Percentiles rank a stretch among this genome's conserved stretches.
Conservation (phyloP, 768 basidiomycete species). For the Leccinum pellstonianum region DNA sequence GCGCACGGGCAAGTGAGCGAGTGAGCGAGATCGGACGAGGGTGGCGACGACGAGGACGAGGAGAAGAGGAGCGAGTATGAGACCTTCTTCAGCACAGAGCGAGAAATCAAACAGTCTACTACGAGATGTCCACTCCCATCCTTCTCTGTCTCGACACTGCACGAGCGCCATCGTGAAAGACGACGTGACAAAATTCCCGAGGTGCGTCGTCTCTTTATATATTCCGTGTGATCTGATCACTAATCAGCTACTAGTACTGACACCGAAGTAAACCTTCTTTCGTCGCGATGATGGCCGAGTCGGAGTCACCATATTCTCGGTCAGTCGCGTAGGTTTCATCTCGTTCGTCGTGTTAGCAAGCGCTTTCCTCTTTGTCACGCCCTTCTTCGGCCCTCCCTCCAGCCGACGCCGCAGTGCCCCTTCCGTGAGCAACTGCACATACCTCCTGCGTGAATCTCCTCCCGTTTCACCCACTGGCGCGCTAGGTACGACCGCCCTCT, state of each 20-base stretch:
- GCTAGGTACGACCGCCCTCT: not conserved
- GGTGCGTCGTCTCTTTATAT: not conserved
- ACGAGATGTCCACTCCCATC: conserved; percentile 62
- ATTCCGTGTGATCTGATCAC: not conserved
- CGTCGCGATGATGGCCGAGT: not conserved
- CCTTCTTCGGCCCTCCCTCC: not conserved
- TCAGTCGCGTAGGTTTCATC: not conserved
- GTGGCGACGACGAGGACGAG: conserved; percentile 43
- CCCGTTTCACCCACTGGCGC: not conserved
- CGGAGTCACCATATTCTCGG: not conserved
- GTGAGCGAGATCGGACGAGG: conserved; percentile 38
- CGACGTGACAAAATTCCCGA: not conserved
- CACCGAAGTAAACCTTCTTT: not conserved
- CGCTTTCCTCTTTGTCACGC: not conserved
- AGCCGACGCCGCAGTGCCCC: not conserved
- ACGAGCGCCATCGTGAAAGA: conserved; percentile 33
- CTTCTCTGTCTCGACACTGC: conserved; percentile 55
- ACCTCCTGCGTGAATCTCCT: not conserved
- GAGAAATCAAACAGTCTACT: conserved; percentile 72
- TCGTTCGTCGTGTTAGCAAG: not conserved
- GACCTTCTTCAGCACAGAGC: conserved; percentile 77
- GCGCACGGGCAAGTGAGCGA: conserved; percentile 24
- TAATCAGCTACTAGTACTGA: not conserved
- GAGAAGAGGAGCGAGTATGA: conserved; percentile 56
- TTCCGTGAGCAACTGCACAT: not conserved